Percentiles rank a stretch among this genome's conserved stretches.
Evolutionary conservation across 2,329 filamentous ascomycete genomes (phyloP).

Genomic region (Dothideomycetes sp.): DNA sequence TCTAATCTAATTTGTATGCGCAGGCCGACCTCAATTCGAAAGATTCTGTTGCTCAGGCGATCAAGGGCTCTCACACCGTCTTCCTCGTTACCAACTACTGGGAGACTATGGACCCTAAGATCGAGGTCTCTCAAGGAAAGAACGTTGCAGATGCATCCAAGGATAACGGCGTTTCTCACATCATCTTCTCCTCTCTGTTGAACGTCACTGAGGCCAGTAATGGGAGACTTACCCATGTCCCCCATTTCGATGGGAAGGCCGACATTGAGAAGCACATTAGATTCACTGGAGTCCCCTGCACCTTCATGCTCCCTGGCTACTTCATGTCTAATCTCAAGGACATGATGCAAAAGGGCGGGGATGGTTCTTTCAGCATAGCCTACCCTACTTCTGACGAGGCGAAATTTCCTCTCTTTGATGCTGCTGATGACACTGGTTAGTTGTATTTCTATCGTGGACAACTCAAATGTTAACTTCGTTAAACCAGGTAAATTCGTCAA

Average conservation of each 20-base stretch:
- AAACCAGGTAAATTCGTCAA: constrained; percentile 13
- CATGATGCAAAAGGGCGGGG: constrained; percentile 9
- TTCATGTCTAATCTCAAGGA: constrained; percentile 12
- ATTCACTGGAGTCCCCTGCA: constrained; percentile 14
- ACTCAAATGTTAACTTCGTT: background rate
- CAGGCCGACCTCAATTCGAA: constrained; percentile 41
- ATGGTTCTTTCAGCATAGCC: constrained; percentile 13
- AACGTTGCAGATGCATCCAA: constrained; percentile 22
- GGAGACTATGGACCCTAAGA: constrained; percentile 24
- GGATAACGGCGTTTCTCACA: constrained; percentile 22
- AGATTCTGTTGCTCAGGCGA: constrained; percentile 31
- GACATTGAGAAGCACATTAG: constrained; percentile 22
- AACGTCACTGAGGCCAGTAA: constrained; percentile 18
- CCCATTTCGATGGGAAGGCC: constrained; percentile 29
- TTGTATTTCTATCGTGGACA: constrained; percentile 15
- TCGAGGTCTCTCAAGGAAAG: constrained; percentile 22
- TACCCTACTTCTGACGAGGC: constrained; percentile 16
- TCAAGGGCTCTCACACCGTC: constrained; percentile 37
- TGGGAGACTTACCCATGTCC: constrained; percentile 19
- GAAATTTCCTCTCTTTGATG: constrained; percentile 17
- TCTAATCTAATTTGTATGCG: too few species aligned
- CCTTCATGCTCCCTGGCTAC: constrained; percentile 17
- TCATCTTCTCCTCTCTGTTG: constrained; percentile 27
- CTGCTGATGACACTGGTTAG: constrained; percentile 16
- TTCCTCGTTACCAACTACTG: constrained; percentile 44